Evolutionary conservation across 2,329 filamentous ascomycete genomes (phyloP).

Genomic region (Alternaria gansuensis): DNA sequence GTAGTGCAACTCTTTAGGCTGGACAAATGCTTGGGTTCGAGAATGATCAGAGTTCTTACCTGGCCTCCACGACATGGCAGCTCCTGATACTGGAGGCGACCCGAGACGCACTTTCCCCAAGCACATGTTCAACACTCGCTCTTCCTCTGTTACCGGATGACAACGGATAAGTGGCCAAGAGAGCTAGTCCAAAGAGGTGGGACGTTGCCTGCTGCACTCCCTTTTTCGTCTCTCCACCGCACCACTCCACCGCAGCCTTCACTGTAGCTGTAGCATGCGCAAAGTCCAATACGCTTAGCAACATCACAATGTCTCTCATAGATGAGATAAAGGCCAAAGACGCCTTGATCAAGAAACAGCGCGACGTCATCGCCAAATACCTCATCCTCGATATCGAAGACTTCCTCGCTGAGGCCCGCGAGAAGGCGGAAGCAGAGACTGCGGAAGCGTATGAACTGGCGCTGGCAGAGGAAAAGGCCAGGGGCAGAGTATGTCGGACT

Average conservation of each 20-base stretch:
- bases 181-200: background rate
- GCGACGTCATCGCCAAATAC: constrained; percentile 14
- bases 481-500: constrained; percentile 6
- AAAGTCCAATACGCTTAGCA: background rate
- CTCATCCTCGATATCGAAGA: constrained; percentile 18
- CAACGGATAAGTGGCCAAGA: background rate
- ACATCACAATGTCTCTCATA: constrained; percentile 3
- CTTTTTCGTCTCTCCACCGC: background rate
- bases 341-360: constrained; percentile 9
- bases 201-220: background rate
- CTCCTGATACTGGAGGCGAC: background rate
- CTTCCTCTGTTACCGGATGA: background rate
- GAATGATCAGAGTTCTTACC: background rate
- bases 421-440: constrained; percentile 3
- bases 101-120: constrained; percentile 4
- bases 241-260: background rate
- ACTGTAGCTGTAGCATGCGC: background rate
- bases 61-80: background rate
- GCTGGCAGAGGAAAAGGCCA: constrained; percentile 6
- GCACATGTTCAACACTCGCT: background rate
- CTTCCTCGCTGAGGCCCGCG: constrained; percentile 4
- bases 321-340: constrained; percentile 5
- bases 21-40: background rate
- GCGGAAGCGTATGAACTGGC: constrained; percentile 7
- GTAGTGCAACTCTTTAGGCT: background rate